Evolutionary conservation across 495 filamentous ascomycete genomes (phyloP).

Genomic region (Bathelium albidoporum): DNA sequence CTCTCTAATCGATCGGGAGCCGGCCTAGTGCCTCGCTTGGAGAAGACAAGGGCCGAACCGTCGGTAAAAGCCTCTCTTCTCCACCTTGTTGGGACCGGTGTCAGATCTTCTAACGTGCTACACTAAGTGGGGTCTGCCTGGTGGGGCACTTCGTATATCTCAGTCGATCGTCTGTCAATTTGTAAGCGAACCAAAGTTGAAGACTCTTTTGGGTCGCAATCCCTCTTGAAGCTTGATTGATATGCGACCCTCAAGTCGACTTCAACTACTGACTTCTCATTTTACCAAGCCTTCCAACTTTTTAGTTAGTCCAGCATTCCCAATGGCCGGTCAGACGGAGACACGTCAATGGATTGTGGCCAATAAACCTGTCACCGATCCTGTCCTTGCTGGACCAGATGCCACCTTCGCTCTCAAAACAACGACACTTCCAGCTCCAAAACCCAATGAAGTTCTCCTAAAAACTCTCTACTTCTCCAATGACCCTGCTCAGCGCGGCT

Average conservation of each 20-base stretch:
- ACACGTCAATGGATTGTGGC: constrained; percentile 29
- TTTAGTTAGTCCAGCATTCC: not conserved
- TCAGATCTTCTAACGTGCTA: not conserved
- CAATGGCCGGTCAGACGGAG: not conserved
- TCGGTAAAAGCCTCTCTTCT: not conserved
- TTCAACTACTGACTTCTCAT: not conserved
- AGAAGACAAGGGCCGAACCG: not conserved
- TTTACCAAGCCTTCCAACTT: not conserved
- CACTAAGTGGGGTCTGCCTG: not conserved
- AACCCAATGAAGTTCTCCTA: constrained; percentile 52
- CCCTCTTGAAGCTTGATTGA: not conserved
- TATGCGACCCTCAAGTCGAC: not conserved
- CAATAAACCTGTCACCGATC: constrained; percentile 19
- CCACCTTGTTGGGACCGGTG: not conserved
- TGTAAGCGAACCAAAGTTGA: not conserved
- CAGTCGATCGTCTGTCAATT: not conserved
- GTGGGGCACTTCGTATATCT: too few relatives aligned
- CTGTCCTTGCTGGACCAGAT: constrained; percentile 34
- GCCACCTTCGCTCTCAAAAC: constrained; percentile 41
- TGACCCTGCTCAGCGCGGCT: constrained; percentile 73
- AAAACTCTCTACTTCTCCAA: constrained; percentile 62
- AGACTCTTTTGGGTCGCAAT: not conserved
- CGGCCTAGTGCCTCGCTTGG: not conserved
- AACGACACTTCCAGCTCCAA: constrained; percentile 38
- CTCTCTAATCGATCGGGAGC: too few relatives aligned